A percentile compares a stretch with the other conserved stretches of the same genome.
phyloP scores from a whole-genome alignment of 345 rosid species.

The Excoecaria agallocha region DNA sequence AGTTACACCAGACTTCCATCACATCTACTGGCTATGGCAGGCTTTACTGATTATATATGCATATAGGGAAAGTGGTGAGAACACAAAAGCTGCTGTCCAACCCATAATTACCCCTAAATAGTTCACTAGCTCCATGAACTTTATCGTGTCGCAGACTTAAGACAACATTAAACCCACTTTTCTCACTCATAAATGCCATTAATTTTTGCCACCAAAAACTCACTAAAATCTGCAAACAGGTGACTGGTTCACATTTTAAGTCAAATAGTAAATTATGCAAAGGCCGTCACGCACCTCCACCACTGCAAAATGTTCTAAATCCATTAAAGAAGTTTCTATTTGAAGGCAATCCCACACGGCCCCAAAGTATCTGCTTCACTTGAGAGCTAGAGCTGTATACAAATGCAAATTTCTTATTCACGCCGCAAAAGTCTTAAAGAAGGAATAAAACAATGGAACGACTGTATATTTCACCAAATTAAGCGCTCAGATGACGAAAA shows the following conservation, averaged over 20 bases:
- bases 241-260: neutral
- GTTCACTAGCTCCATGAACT: neutral
- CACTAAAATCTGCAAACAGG: neutral
- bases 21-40: too few relatives aligned
- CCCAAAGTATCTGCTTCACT: conserved; percentile 36
- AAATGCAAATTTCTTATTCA: conserved; percentile 18
- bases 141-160: neutral
- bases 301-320: conserved; percentile 66
- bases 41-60: too few relatives aligned
- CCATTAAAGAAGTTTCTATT: conserved; percentile 52
- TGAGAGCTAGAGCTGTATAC: conserved; percentile 48
- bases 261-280: conserved; percentile 12
- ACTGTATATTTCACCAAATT: neutral
- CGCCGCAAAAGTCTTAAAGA: conserved; percentile 8
- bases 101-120: neutral
- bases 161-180: neutral
- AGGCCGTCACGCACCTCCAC: conserved; percentile 47
- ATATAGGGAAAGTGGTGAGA: too few relatives aligned
- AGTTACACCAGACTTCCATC: too few relatives aligned
- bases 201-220: neutral
- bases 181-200: neutral
- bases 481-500: neutral
- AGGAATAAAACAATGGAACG: neutral
- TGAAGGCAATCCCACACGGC: conserved; percentile 39
- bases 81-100: too few relatives aligned